Evolutionary conservation across 2,329 filamentous ascomycete genomes (phyloP).

Genomic region (Diatrype stigma): DNA sequence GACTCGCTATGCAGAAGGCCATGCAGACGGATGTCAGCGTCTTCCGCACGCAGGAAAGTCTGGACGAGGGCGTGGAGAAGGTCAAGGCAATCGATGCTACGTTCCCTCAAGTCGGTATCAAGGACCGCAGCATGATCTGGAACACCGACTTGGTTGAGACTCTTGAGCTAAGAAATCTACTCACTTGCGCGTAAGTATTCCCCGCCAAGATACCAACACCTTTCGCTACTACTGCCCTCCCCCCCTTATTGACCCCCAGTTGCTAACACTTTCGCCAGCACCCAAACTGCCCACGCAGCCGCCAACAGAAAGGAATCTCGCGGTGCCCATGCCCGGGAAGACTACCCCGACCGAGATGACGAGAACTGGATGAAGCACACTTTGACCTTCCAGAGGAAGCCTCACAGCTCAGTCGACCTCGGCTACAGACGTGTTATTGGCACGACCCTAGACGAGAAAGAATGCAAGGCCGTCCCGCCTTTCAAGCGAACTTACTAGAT

Average conservation of each 20-base stretch:
- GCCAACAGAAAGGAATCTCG: conserved; percentile 95
- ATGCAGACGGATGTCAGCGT: conserved; percentile 98
- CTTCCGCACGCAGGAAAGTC: conserved; percentile 89
- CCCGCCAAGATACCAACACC: neutral
- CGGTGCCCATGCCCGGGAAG: conserved; percentile 94
- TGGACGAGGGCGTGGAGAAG: conserved; percentile 88
- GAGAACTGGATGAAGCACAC: conserved; percentile 99
- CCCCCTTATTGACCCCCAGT: no score
- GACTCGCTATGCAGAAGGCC: conserved; percentile 91
- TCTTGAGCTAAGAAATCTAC: conserved; percentile 86
- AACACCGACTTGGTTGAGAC: conserved; percentile 97
- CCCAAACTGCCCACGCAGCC: conserved; percentile 87
- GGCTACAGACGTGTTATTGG: conserved; percentile 79
- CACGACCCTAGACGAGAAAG: conserved; percentile 84
- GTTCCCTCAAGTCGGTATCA: conserved; percentile 83
- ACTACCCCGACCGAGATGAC: conserved; percentile 93
- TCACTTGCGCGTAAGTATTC: conserved; percentile 85
- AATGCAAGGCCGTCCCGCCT: conserved; percentile 93
- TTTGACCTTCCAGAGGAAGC: conserved; percentile 88
- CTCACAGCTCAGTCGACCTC: conserved; percentile 82
- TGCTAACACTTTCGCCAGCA: conserved; percentile 39
- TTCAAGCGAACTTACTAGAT: conserved; percentile 88
- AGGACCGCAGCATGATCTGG: conserved; percentile 99
- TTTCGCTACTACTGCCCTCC: conserved; percentile 6
- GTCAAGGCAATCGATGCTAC: conserved; percentile 78